A percentile compares a stretch with the other conserved stretches of the same genome.
phyloP scores from a whole-genome alignment of 768 basidiomycete genomes.

The Ramaria rubella region DNA sequence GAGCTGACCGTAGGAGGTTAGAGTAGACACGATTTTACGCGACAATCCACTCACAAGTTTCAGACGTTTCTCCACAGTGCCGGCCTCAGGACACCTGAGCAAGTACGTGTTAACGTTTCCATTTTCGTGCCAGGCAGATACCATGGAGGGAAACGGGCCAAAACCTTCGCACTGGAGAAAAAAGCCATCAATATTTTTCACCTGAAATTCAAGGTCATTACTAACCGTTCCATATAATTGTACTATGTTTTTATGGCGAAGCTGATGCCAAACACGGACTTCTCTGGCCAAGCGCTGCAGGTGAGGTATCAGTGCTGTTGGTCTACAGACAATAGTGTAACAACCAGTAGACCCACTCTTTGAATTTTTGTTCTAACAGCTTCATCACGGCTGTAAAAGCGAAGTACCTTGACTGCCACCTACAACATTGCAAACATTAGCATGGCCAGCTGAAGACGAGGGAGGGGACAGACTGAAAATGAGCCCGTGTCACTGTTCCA shows the following conservation, averaged over 20 bases:
- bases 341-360: not conserved
- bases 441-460: not conserved
- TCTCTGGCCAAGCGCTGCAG: conserved; percentile 8
- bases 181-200: not conserved
- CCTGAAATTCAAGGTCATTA: too few relatives aligned
- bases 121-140: conserved; percentile 11
- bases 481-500: not conserved
- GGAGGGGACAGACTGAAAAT: not conserved
- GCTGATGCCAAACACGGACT: conserved; percentile 11
- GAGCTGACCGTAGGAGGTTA: not conserved
- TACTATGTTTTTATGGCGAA: conserved; percentile 12
- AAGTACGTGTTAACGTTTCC: conserved; percentile 7
- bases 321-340: too few relatives aligned
- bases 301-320: not conserved
- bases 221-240: conserved; percentile 5
- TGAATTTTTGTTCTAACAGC: not conserved
- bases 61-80: conserved; percentile 3
- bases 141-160: conserved; percentile 12
- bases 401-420: conserved; percentile 12
- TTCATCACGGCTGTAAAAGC: not conserved
- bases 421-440: not conserved
- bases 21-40: not conserved
- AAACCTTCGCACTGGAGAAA: conserved; percentile 5
- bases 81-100: not conserved
- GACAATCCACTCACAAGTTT: conserved; percentile 6